Conservation (phyloP, 306 rosid species). For the Abrus precatorius region DNA sequence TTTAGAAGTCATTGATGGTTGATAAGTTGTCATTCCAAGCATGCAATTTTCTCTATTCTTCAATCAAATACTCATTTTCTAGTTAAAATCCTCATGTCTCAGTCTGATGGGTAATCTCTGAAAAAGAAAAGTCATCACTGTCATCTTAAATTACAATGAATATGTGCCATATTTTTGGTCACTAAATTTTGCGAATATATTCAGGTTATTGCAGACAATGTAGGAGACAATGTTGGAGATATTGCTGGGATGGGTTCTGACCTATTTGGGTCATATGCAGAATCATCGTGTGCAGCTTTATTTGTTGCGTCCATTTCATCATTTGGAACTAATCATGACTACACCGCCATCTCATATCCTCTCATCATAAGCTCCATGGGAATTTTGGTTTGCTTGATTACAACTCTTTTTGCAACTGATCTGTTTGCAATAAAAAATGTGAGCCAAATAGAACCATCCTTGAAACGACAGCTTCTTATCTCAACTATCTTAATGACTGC, state of each 20-base stretch:
- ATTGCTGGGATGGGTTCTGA: conserved; percentile 88
- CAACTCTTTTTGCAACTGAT: conserved; percentile 75
- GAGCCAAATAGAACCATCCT: conserved; percentile 65
- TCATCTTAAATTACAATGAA: conserved; percentile 3
- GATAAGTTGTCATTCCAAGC: background rate
- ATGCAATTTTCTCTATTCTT: background rate
- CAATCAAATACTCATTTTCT: background rate
- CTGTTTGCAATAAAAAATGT: conserved; percentile 60
- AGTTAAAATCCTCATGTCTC: background rate
- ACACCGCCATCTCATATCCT: conserved; percentile 79
- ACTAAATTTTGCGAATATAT: conserved; percentile 15
- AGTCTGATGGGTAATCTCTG: background rate
- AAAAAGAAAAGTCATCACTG: background rate
- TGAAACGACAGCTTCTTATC: conserved; percentile 73
- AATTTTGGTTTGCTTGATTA: conserved; percentile 71
- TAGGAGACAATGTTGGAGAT: conserved; percentile 84
- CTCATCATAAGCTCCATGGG: conserved; percentile 79
- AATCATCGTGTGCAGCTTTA: conserved; percentile 78
- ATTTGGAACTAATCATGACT: conserved; percentile 67
- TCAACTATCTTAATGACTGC: conserved; percentile 71
- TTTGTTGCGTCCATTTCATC: conserved; percentile 83
- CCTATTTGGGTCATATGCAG: conserved; percentile 77
- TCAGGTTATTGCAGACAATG: conserved; percentile 84
- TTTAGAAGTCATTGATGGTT: conserved; percentile 25
- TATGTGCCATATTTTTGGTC: background rate